phyloP scores from a whole-genome alignment of 176 grass and related monocot species.

The Dactylis glomerata region DNA sequence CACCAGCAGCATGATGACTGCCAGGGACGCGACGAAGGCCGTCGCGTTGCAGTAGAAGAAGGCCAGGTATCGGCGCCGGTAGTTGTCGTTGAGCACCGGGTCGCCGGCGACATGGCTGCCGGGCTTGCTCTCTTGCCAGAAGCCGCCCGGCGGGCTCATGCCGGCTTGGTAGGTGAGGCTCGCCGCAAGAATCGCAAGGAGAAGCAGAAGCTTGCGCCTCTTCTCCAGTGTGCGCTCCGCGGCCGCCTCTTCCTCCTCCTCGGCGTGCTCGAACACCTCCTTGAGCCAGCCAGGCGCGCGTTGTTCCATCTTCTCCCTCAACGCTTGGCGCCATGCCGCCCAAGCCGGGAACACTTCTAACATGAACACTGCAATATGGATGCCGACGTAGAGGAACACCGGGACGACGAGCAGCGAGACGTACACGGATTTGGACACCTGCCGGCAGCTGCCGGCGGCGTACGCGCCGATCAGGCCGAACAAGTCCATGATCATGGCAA shows the following conservation, averaged over 20 bases:
- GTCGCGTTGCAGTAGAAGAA: conserved; percentile 51
- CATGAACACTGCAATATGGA: conserved; percentile 34
- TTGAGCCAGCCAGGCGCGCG: not conserved
- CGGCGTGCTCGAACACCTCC: conserved; percentile 1
- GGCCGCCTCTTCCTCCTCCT: not conserved
- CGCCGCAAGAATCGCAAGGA: conserved; percentile 35
- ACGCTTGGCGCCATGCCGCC: not conserved
- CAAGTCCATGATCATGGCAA: conserved; percentile 39
- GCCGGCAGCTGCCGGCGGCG: conserved; percentile 30
- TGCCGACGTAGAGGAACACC: conserved; percentile 23
- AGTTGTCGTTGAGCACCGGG: conserved; percentile 40
- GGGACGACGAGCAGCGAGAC: conserved; percentile 12
- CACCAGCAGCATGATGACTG: conserved; percentile 45
- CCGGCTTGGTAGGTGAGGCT: conserved; percentile 44
- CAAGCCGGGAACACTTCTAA: not conserved
- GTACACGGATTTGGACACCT: conserved; percentile 28
- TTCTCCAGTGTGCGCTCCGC: conserved; percentile 9
- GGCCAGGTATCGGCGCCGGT: conserved; percentile 21
- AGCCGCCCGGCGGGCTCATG: conserved; percentile 38
- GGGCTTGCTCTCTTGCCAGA: conserved; percentile 29
- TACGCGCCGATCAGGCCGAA: conserved; percentile 42
- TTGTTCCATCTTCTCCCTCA: not conserved
- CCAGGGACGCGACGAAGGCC: conserved; percentile 32
- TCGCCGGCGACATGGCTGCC: not conserved
- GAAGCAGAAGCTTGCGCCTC: conserved; percentile 34